Base-by-base conservation (phyloP, 2,329 filamentous ascomycete genomes). In the Lecanicillium sp. region DNA sequence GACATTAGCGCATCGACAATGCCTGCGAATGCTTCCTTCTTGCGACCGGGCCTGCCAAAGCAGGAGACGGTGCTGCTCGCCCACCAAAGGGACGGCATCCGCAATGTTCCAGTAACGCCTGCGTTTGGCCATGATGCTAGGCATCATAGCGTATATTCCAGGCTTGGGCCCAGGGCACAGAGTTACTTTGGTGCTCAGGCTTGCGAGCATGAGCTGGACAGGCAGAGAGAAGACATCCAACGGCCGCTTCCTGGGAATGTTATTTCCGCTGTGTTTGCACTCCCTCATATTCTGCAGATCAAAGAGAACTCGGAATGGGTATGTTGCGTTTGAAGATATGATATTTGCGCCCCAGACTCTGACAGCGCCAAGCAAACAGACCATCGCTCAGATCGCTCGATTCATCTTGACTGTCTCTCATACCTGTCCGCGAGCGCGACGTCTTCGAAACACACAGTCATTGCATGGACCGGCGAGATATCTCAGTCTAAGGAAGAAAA, bases 391-490 rank as follows among this genome's bases (percentile, higher is more conserved):
- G 32, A 42, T 27, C 91, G 90, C 49, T 96, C 91, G 9, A 89
- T 90, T 11, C 77, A 96, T 29, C 94, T 94, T 67, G 90, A 96
- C 64, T 90, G 89, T 10, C 90, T 97, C 60, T 79, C 84, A 48
- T 84, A 94, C 66, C 80, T 97, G 35, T 87, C 90, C 3, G 93
- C 89, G n/a, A 75, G 84, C 47, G 77, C 86, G 35, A 83, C 84
- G 2, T 82, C 84, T 19, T 96, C 90, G 90, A 87, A 89, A 58
- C 91, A 96, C 69, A 93, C 84, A 1, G 78, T 95, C 5, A 86
- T 97, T 44, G 90, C 89, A 39, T 97, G 91, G 91, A 95, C 91
- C 2, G 91, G 91, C 50, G 91, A 97, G 64, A 85, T 91, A 82
- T 50, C 69, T 65, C 8, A 68, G 72, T 32, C 17, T n/a, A n/a